Evolutionary conservation across 306 rosid species (phyloP).

Genomic region (Prunus persica): DNA sequence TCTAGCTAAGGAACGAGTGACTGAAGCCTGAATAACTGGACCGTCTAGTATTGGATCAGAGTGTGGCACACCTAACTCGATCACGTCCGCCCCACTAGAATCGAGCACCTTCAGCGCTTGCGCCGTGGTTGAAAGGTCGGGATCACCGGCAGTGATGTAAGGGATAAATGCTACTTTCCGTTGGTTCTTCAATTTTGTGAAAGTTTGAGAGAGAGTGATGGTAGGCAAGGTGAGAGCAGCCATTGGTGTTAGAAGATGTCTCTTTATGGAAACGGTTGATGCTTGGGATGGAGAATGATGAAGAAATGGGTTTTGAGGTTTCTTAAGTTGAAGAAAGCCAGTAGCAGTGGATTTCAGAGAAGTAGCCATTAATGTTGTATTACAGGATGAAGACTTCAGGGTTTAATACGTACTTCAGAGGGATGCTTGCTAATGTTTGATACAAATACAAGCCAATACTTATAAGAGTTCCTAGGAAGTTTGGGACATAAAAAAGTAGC

Average conservation of each 20-base stretch:
- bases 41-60: conserved; percentile 93
- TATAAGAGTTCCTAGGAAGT: too few relatives aligned
- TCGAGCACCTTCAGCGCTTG: conserved; percentile 88
- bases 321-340: not conserved
- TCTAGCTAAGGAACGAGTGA: conserved; percentile 68
- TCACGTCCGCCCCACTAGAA: conserved; percentile 68
- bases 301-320: not conserved
- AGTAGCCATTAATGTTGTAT: not conserved
- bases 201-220: conserved; percentile 66
- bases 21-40: conserved; percentile 96
- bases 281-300: not conserved
- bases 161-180: conserved; percentile 90
- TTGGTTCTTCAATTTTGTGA: conserved; percentile 46
- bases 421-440: too few relatives aligned
- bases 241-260: not conserved
- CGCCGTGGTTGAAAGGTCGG: conserved; percentile 84
- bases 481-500: not conserved
- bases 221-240: conserved; percentile 44
- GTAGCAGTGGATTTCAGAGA: not conserved
- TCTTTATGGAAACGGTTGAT: not conserved
- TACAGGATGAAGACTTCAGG: too few relatives aligned
- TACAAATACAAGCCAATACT: too few relatives aligned
- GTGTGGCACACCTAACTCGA: conserved; percentile 80
- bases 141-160: conserved; percentile 88
- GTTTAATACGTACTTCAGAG: too few relatives aligned